Base-by-base conservation (phyloP, 352 stramenopile genomes). In the Phytophthora ramorum region DNA sequence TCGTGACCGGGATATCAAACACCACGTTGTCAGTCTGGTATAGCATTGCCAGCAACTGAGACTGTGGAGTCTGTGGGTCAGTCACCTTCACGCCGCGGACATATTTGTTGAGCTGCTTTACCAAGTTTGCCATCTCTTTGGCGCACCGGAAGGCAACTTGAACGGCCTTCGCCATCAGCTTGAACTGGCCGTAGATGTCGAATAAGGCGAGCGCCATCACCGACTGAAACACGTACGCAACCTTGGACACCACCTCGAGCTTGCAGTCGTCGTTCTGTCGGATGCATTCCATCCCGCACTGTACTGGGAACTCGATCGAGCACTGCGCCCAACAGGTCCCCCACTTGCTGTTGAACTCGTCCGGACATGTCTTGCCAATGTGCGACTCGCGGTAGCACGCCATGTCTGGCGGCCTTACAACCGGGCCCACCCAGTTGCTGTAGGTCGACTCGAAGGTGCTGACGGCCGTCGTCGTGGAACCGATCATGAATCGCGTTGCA, bases 251-350 rank as follows among this genome's bases (percentile, higher is more conserved):
- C 16, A 86, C 53, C 41, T 73, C 69, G 10, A 69, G 44, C 10
- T 59, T 67, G 38, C 73, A 81, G 38, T 81, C 59, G 35, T 66
- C 63, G 35, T 78, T 81, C 38, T 81, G 73, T 20, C 55, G 69
- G 48, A 81, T 72, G 47, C 74, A 86, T 30, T 86, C 74, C 62
- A 79, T 71, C 20, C 69, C 69, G 50, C 77, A 86, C 38, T 74
- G 61, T n/a, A 86, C 71, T 2, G 77, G 77, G 48, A 74, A 81
- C n/a, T 73, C 54, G 17, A 85, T 65, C 7, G 73, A 70, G 52
- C 76, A 82, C 24, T 81, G 59, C 3, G 72, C 66, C 75, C 75
- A 83, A 45, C 75, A 83, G 16, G 65, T 83, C 13, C 54, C 51
- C 50, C 62, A 41, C 19, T 79, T 75, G 50, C 75, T 75, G n/a